Conservation (phyloP, 768 basidiomycete species). For the Wakefieldia striispora region DNA sequence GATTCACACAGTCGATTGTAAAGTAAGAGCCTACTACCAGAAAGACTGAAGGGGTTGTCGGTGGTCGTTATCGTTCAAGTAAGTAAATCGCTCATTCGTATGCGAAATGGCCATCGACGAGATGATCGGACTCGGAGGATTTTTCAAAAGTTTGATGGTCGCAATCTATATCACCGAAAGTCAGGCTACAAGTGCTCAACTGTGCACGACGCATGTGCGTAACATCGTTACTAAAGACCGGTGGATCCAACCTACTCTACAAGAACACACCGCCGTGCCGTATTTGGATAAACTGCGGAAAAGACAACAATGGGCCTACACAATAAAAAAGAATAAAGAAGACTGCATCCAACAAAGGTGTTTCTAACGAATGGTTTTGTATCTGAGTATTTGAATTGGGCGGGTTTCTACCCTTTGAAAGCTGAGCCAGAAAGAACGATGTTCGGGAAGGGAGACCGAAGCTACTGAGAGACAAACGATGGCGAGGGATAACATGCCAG, state of each 20-base stretch:
- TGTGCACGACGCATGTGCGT: neutral
- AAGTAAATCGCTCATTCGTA: too few species aligned
- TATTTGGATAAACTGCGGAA: constrained; percentile 5
- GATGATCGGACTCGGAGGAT: too few species aligned
- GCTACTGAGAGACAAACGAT: constrained; percentile 3
- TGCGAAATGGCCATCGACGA: too few species aligned
- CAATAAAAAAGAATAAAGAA: constrained; percentile 14
- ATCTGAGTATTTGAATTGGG: constrained; percentile 5
- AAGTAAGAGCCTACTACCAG: too few species aligned
- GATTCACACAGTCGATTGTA: too few species aligned
- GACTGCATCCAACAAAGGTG: constrained; percentile 16
- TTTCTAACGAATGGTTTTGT: constrained; percentile 14
- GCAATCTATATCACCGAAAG: too few species aligned
- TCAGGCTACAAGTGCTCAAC: too few species aligned
- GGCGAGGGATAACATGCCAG: constrained; percentile 4
- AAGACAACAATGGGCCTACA: constrained; percentile 16
- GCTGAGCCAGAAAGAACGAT: constrained; percentile 5
- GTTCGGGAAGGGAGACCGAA: constrained; percentile 1
- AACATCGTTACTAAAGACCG: constrained; percentile 1
- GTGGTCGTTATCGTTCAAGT: too few species aligned
- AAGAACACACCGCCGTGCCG: constrained; percentile 14
- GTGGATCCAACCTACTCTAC: constrained; percentile 12
- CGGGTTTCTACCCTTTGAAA: neutral
- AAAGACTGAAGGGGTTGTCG: too few species aligned
- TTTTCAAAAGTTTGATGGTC: too few species aligned